Evolutionary conservation across 192 early-diverging fungal species (phyloP).

Genomic region (Coemansia sp.): DNA sequence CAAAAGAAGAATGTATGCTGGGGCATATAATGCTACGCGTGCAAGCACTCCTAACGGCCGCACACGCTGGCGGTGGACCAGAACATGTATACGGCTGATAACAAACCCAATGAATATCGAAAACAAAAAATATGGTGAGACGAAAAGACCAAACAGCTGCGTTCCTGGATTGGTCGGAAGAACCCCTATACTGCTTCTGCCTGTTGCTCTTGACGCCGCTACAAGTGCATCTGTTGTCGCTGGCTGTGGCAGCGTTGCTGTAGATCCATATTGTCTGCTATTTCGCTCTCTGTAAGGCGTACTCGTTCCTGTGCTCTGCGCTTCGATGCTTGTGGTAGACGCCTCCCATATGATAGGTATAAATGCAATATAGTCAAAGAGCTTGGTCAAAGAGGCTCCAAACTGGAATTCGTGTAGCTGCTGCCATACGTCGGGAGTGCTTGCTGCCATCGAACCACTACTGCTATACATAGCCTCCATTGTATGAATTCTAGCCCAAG

Average conservation of each 20-base stretch:
- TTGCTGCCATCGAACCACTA: not conserved
- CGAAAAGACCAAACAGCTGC: slow-evolving; percentile 49
- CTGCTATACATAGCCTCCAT: slow-evolving; percentile 12
- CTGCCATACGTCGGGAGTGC: slow-evolving; percentile 49
- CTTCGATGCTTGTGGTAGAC: not conserved
- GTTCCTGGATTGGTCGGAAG: slow-evolving; percentile 12
- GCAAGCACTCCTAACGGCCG: slow-evolving; percentile 26
- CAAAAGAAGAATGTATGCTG: slow-evolving; percentile 23
- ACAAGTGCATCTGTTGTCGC: not conserved
- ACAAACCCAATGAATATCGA: slow-evolving; percentile 34
- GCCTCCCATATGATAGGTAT: slow-evolving; percentile 19
- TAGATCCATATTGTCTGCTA: not conserved
- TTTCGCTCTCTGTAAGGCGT: not conserved
- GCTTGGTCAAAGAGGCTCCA: slow-evolving; percentile 16
- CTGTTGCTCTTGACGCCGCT: not conserved
- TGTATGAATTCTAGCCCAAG: not conserved
- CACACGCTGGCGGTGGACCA: slow-evolving; percentile 46
- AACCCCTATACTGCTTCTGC: slow-evolving; percentile 6
- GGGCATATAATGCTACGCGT: slow-evolving; percentile 36
- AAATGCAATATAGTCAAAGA: slow-evolving; percentile 19
- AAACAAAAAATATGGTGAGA: slow-evolving; percentile 48
- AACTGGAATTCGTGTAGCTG: slow-evolving; percentile 39
- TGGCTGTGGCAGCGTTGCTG: not conserved
- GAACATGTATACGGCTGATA: slow-evolving; percentile 50
- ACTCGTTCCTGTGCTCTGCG: not conserved